Evolutionary conservation across 2,329 filamentous ascomycete species (phyloP).

Genomic region (Falciphora oryzae): DNA sequence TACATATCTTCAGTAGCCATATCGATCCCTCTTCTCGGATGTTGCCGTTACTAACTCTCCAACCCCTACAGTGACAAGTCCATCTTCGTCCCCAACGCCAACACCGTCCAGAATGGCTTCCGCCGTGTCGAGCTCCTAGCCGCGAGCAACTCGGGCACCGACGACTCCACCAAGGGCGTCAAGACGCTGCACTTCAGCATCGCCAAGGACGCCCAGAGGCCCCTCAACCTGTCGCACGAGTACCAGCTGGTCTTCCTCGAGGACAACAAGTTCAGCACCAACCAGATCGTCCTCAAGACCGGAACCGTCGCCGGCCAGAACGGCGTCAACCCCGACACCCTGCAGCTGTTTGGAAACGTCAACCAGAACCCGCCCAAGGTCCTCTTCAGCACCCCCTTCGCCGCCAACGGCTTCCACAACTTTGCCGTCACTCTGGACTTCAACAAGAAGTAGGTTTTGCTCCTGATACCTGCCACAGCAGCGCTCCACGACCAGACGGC

Average conservation of each 20-base stretch:
- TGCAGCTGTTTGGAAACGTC: conserved; percentile 42
- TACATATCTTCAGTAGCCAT: background rate
- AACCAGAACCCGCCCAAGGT: conserved; percentile 38
- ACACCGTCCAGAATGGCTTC: conserved; percentile 51
- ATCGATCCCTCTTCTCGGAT: conserved; percentile 1
- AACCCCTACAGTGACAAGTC: conserved; percentile 38
- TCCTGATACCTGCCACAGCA: background rate
- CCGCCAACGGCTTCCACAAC: conserved; percentile 51
- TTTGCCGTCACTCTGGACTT: conserved; percentile 56
- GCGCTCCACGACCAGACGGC: background rate
- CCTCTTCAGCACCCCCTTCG: conserved; percentile 46
- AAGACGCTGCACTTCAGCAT: conserved; percentile 59
- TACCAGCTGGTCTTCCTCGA: conserved; percentile 51
- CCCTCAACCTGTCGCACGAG: conserved; percentile 55
- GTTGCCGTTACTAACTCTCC: background rate
- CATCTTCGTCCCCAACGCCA: conserved; percentile 48
- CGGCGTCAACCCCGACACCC: conserved; percentile 30
- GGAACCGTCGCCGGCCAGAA: conserved; percentile 42
- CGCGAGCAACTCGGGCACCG: conserved; percentile 42
- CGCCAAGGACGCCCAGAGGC: conserved; percentile 42
- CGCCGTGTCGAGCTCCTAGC: conserved; percentile 53
- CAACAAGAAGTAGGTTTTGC: conserved; percentile 39
- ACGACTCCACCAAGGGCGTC: conserved; percentile 45
- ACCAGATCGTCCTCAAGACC: conserved; percentile 50
- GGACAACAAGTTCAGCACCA: conserved; percentile 38